Evolutionary conservation across 805 yeast species (phyloP).

Genomic region (Candida coleopterorum): DNA sequence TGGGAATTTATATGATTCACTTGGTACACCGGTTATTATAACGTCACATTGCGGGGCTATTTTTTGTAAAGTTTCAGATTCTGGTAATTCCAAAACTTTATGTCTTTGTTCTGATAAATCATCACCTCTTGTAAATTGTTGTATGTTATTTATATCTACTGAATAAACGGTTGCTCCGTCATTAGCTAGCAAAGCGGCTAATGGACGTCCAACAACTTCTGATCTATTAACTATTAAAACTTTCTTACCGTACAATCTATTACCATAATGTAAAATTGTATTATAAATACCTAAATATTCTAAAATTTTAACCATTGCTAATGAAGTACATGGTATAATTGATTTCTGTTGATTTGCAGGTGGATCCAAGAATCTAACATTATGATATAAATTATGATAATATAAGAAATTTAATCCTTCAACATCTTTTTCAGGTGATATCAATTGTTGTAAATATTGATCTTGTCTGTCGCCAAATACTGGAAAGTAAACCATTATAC

Average conservation of each 20-base stretch:
- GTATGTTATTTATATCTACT: constrained; percentile 81
- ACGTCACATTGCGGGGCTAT: constrained; percentile 80
- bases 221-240: constrained; percentile 87
- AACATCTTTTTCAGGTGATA: constrained; percentile 87
- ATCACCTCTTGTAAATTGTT: constrained; percentile 90
- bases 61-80: constrained; percentile 49
- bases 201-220: constrained; percentile 95
- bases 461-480: constrained; percentile 95
- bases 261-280: constrained; percentile 76
- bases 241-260: constrained; percentile 89
- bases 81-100: constrained; percentile 54
- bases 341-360: constrained; percentile 66
- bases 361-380: constrained; percentile 76
- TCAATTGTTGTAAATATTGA: constrained; percentile 91
- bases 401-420: constrained; percentile 91
- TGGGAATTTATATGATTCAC: constrained; percentile 79
- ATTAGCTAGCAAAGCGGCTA: constrained; percentile 92
- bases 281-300: constrained; percentile 90
- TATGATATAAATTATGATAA: constrained; percentile 93
- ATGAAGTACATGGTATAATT: constrained; percentile 93
- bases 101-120: constrained; percentile 79
- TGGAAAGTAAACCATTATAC: constrained; percentile 96
- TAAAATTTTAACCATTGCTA: constrained; percentile 88
- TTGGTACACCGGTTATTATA: constrained; percentile 93
- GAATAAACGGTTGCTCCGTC: constrained; percentile 97